Conservation (phyloP, 1,284 basidiomycete genomes). For the Sanghuangporus weigelae region DNA sequence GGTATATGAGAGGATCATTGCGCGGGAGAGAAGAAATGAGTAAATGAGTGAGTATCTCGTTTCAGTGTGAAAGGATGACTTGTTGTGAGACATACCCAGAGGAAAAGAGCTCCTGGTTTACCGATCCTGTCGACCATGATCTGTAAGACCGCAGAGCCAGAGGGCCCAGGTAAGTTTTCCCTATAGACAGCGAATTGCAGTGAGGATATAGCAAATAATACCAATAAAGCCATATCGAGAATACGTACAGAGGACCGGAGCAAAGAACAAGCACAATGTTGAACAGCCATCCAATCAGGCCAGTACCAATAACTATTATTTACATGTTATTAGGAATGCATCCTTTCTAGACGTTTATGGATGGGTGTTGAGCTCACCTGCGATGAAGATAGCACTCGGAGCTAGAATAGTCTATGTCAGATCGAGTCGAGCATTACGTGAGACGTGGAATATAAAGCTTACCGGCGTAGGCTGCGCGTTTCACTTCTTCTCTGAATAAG, state of each 20-base stretch:
- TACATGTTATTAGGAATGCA: not conserved
- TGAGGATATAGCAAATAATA: not conserved
- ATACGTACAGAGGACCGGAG: constrained; percentile 60
- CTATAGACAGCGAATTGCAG: too few relatives aligned
- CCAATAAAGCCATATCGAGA: not conserved
- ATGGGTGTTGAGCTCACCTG: constrained; percentile 40
- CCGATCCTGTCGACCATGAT: constrained; percentile 78
- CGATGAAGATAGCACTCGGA: constrained; percentile 79
- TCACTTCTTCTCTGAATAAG: constrained; percentile 72
- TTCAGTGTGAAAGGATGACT: constrained; percentile 15
- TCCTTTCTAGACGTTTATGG: not conserved
- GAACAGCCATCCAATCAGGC: constrained; percentile 76
- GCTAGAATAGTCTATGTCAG: constrained; percentile 31
- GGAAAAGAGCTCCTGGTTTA: constrained; percentile 59
- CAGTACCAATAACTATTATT: constrained; percentile 70
- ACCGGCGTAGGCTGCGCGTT: constrained; percentile 83
- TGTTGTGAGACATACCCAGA: constrained; percentile 52
- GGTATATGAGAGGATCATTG: not conserved
- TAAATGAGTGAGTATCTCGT: too few relatives aligned
- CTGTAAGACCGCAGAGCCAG: constrained; percentile 66
- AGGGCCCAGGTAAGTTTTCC: constrained; percentile 57
- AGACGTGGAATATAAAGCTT: constrained; percentile 13
- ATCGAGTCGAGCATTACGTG: not conserved
- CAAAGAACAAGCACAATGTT: constrained; percentile 83
- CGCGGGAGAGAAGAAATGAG: not conserved